These are phyloP conservation scores for Rubia peregrina DNA, from an alignment of 305 asterid species.

Conservation along the genomic window DNA sequence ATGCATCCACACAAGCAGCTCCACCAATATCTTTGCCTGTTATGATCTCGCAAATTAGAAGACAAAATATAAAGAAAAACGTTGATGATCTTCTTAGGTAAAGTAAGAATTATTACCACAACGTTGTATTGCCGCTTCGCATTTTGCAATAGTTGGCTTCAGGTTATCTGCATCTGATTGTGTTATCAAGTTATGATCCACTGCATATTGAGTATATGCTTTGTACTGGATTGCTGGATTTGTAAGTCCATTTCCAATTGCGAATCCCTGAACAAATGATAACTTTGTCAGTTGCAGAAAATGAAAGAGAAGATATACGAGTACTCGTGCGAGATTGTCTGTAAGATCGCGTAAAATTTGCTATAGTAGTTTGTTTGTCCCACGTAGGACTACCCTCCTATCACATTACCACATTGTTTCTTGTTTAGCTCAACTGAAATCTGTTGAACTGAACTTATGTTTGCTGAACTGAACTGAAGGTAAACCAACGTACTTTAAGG, in stretches of 20 bases:
- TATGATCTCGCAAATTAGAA: neutral
- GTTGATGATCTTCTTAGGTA: neutral
- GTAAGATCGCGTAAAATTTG: neutral
- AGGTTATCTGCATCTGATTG: slow-evolving; percentile 2
- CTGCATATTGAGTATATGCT: slow-evolving; percentile 5
- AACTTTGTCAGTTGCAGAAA: neutral
- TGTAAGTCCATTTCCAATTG: slow-evolving; percentile 9
- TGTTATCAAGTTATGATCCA: slow-evolving; percentile 2
- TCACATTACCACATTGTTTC: neutral
- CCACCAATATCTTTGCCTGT: neutral
- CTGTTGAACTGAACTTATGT: too few relatives aligned
- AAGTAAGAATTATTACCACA: neutral
- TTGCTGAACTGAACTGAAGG: too few relatives aligned
- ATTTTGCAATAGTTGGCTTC: neutral
- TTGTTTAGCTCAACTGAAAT: too few relatives aligned
- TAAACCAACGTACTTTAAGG: slow-evolving; percentile 2
- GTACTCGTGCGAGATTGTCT: neutral
- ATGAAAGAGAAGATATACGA: neutral
- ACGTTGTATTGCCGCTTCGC: neutral
- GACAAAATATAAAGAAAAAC: neutral
- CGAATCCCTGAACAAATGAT: slow-evolving; percentile 6
- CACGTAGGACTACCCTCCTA: neutral
- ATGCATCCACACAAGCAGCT: neutral
- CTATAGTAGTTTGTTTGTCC: neutral
- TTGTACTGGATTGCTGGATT: slow-evolving; percentile 11